Base-by-base conservation (phyloP, 2,329 filamentous ascomycete species). In the Monilinia polystroma region DNA sequence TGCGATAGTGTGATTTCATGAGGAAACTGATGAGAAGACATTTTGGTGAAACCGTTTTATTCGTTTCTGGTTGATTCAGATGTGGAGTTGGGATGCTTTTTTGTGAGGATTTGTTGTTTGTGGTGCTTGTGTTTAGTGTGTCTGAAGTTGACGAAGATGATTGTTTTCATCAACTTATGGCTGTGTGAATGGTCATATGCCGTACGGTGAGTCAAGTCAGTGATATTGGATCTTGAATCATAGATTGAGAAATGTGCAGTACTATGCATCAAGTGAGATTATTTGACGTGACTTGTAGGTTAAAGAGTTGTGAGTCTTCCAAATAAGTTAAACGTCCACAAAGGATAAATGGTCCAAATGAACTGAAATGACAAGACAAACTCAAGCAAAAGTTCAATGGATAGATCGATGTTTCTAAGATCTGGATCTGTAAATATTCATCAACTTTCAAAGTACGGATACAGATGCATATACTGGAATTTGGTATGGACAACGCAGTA, bases 381-480 rank as follows among this genome's bases (percentile, higher is more conserved):
- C 29, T 51, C 26, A 11, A 26, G 16, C 20, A 38, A 51, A 29
- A 23, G 7, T 8, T 8, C 7, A 2, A 26, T 26, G 7, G 1
- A 60, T 51, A 51, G 11, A 18, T 60, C 16, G 20, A 38, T 51
- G 2, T 18, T 6, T 32, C 11, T 1, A 26, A 7, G 23, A 51
- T 38, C 1, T n/a, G 58, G 4, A 23, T 20, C 18, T 38, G 58
- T 8, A 38, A 38, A 60, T 35, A 16, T 6, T n/a, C 45, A 60
- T 60, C 29, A 60, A 60, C 58, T 60, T 60, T 60, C 58, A 51
- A 51, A 45, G 45, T 38, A 35, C 14, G 23, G 7, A 26, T 35
- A 35, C 43, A n/a, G 12, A 38, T 23, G n/a, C n/a, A 7, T 38
- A 26, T 6, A 6, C 26, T 51, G 20, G 23, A 2, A 6, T 38